Percentiles rank a stretch among this genome's conserved stretches.
Conservation (phyloP, 805 yeast genomes). For the Candida berthetii region DNA sequence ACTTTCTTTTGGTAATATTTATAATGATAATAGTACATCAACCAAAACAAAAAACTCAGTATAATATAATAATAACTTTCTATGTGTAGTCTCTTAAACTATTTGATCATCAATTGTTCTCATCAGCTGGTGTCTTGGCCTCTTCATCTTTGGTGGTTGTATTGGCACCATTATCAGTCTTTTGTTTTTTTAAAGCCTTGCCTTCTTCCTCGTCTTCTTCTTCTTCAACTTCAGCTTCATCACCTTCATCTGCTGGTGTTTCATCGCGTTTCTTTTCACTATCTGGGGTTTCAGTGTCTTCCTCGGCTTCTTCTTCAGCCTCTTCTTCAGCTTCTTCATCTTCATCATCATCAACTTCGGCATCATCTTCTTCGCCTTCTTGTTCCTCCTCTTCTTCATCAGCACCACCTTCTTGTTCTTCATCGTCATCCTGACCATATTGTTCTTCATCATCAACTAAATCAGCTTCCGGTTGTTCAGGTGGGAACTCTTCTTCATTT, state of each 20-base stretch:
- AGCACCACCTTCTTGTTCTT: conserved; percentile 36
- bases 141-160: conserved; percentile 22
- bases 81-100: too few relatives aligned
- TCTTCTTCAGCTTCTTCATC: conserved; percentile 35
- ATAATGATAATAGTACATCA: too few relatives aligned
- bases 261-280: conserved; percentile 25
- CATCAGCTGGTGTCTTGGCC: conserved; percentile 5
- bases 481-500: conserved; percentile 65
- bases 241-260: conserved; percentile 16
- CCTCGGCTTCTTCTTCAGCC: conserved; percentile 29
- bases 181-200: conserved; percentile 7
- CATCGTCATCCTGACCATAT: conserved; percentile 50
- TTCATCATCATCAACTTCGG: conserved; percentile 32
- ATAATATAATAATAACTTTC: too few relatives aligned
- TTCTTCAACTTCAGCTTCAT: conserved; percentile 8
- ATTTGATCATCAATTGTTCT: background rate
- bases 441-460: conserved; percentile 59
- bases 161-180: conserved; percentile 2
- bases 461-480: conserved; percentile 64
- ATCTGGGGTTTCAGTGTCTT: conserved; percentile 20
- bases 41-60: too few relatives aligned
- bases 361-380: conserved; percentile 34
- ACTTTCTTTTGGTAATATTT: too few relatives aligned
- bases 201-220: conserved; percentile 12
- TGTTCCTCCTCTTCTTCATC: conserved; percentile 43